Evolutionary conservation across 805 yeast genomes (phyloP), one percentile per base, ranked within the genome.

Genomic region (Middelhovenomyces tepae): DNA sequence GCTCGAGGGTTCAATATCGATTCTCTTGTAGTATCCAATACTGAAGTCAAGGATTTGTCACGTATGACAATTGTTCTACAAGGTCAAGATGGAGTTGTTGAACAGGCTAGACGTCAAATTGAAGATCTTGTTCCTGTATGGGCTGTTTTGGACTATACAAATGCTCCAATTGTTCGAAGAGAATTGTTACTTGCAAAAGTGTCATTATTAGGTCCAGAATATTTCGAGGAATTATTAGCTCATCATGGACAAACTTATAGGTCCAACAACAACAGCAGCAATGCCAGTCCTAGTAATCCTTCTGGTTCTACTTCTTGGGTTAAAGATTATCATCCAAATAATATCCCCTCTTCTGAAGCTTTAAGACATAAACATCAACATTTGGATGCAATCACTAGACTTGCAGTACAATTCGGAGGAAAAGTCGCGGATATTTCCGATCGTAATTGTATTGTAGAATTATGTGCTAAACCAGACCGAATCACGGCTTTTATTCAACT

Each of bases 1-100:
- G 97, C 96, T 24, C 73, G 98, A 59, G 98, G 98, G 11, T 91
- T 91, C 75, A 91, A 91, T 65, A 91, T 91, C 53, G 98, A 91
- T 59, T 89, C 97, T 7, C 70, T 91, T 44, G 95, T 91, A 38
- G 98, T 91, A 29, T 89, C 95, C 57, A 83, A 78, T 65, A 91
- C 98, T 24, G 97, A 89, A 58, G 96, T 91, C 39, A 76, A 79
- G 59, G 96, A 91, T 55, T 70, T 91, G 47, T 83, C 95, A 19
- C 73, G 98, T 57, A 91, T 91, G 98, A 91, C 98, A 5, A 84
- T 91, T 48, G 95, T 85, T 7, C 67, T 91, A 50, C 78, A 77
- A 37, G 98, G 97, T 41, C 94, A 85, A 59, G 95, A 89, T 52
- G 95, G 91, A 16, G 86, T 91, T 33, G 80, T 91, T 45, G 98